A percentile compares a stretch with the other conserved stretches of the same genome.
Conservation (phyloP, 805 yeast species). For the Yarrowia sp. region DNA sequence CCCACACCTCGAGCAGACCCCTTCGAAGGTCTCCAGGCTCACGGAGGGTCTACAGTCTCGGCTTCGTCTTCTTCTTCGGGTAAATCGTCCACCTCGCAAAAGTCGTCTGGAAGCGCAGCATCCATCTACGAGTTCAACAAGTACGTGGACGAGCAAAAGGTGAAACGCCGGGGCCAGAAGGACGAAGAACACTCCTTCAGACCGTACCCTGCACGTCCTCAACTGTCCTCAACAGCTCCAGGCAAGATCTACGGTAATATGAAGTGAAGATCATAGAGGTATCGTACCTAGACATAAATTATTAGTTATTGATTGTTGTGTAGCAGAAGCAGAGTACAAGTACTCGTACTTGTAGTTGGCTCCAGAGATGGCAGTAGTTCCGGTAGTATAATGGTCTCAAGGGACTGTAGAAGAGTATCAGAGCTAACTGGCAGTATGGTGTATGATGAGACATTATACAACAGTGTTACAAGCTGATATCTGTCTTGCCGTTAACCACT, state of each 20-base stretch:
- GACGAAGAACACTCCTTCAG: slow-evolving; percentile 34
- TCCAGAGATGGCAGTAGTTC: too few relatives aligned
- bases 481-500: too few relatives aligned
- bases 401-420: too few relatives aligned
- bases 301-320: not conserved
- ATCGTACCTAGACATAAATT: not conserved
- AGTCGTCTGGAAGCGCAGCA: slow-evolving; percentile 21
- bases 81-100: not conserved
- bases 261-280: not conserved
- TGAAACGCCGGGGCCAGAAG: slow-evolving; percentile 14
- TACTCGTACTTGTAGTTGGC: too few relatives aligned
- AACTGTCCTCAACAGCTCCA: slow-evolving; percentile 25
- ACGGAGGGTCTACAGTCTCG: slow-evolving; percentile 3
- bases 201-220: slow-evolving; percentile 35
- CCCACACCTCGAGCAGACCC: slow-evolving; percentile 19
- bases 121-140: slow-evolving; percentile 37
- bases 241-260: slow-evolving; percentile 17
- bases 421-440: too few relatives aligned
- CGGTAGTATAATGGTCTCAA: too few relatives aligned
- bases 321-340: too few relatives aligned
- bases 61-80: not conserved
- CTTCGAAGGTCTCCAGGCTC: slow-evolving; percentile 13
- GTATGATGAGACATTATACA: too few relatives aligned
- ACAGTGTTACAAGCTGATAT: too few relatives aligned
- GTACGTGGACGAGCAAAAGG: slow-evolving; percentile 19